Conservation (phyloP, 1,284 basidiomycete genomes). For the Heliocybe sulcata region DNA sequence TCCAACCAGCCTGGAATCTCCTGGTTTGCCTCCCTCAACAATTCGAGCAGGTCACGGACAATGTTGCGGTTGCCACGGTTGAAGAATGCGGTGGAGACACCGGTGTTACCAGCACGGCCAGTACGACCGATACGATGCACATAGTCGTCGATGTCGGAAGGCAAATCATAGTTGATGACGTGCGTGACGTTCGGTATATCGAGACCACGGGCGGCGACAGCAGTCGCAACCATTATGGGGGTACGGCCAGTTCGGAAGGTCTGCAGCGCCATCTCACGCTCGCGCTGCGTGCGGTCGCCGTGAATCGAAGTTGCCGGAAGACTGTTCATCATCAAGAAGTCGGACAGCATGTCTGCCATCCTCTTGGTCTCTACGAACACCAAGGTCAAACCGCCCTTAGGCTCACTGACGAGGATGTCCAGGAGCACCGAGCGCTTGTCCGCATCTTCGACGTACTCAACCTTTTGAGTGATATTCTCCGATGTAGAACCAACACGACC, state of each 20-base stretch:
- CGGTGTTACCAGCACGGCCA: constrained; percentile 98
- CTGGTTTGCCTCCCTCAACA: constrained; percentile 96
- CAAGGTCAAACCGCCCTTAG: constrained; percentile 75
- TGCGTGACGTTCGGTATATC: constrained; percentile 99
- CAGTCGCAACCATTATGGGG: constrained; percentile 96
- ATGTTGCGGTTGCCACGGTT: constrained; percentile 92
- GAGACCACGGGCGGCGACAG: constrained; percentile 97
- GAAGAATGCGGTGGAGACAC: constrained; percentile 92
- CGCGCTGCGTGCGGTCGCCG: constrained; percentile 95
- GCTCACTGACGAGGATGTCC: constrained; percentile 85
- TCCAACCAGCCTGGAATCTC: constrained; percentile 93
- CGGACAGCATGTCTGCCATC: constrained; percentile 98
- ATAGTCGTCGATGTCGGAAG: constrained; percentile 97
- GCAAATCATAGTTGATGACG: constrained; percentile 98
- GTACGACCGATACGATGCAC: constrained; percentile 99
- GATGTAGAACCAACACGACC: constrained; percentile 98
- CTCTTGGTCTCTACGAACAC: constrained; percentile 99
- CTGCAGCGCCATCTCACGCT: constrained; percentile 92
- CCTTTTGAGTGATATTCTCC: constrained; percentile 99
- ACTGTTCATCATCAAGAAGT: constrained; percentile 85
- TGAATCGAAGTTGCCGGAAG: constrained; percentile 96
- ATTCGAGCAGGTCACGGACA: constrained; percentile 85
- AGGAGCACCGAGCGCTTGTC: constrained; percentile 98
- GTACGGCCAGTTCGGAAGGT: constrained; percentile 95
- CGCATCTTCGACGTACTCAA: constrained; percentile 96